Percentiles rank a stretch among this genome's conserved stretches.
Conservation (phyloP, 2,329 filamentous ascomycete species). For the Pseudocercospora eumusae region DNA sequence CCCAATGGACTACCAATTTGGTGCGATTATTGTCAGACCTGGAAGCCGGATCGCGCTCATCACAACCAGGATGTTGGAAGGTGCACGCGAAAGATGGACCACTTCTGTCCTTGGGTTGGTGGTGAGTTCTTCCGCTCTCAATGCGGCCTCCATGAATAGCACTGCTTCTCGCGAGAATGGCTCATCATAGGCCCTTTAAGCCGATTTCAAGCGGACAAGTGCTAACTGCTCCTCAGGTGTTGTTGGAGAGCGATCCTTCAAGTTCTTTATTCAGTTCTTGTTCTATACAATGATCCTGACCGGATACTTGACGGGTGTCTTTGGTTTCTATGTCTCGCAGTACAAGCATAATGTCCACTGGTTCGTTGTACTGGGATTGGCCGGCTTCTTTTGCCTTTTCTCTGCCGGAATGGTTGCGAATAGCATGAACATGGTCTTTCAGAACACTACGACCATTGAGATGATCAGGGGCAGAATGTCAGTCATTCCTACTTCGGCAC, state of each 20-base stretch:
- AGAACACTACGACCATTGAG: conserved; percentile 85
- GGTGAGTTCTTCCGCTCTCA: neutral
- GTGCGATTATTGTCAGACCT: conserved; percentile 80
- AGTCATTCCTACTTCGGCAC: conserved; percentile 1
- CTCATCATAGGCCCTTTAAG: neutral
- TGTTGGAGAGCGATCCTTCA: conserved; percentile 76
- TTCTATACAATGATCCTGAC: conserved; percentile 72
- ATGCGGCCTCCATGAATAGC: neutral
- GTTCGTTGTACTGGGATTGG: conserved; percentile 66
- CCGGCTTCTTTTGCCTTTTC: conserved; percentile 78
- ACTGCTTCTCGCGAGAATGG: neutral
- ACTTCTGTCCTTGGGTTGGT: conserved; percentile 95
- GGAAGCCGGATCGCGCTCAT: conserved; percentile 85
- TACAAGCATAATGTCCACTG: conserved; percentile 57
- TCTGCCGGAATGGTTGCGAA: conserved; percentile 73
- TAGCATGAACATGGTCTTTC: conserved; percentile 67
- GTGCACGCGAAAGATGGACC: conserved; percentile 89
- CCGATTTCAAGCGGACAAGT: neutral
- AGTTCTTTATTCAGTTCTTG: conserved; percentile 89
- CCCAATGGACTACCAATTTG: conserved; percentile 80
- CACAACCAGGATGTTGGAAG: conserved; percentile 80
- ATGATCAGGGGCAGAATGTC: conserved; percentile 62
- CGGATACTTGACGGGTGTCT: conserved; percentile 61
- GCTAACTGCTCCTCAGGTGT: conserved; percentile 57
- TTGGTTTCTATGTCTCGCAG: conserved; percentile 64